A percentile compares a stretch with the other conserved stretches of the same genome.
Evolutionary conservation across 2,329 filamentous ascomycete genomes (phyloP).

Genomic region (Aspergillus viridinutans): DNA sequence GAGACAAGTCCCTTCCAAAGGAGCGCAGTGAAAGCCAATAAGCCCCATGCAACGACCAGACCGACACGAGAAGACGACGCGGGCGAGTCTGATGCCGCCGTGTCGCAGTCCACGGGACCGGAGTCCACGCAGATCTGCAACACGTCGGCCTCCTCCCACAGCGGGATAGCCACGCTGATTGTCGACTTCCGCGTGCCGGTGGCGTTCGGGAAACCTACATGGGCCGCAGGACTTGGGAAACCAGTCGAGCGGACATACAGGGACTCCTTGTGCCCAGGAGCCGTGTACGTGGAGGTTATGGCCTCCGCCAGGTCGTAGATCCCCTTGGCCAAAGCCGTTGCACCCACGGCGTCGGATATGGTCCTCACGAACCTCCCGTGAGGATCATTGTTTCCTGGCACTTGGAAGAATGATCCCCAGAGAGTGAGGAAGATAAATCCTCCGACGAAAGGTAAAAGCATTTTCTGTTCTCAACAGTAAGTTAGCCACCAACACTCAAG

Average conservation of each 20-base stretch:
- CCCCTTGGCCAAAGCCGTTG: slow-evolving; percentile 11
- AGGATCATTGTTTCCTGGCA: slow-evolving; percentile 18
- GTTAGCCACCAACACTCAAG: not conserved
- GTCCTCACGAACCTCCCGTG: slow-evolving; percentile 14
- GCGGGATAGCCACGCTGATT: slow-evolving; percentile 7
- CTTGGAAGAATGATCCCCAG: slow-evolving; percentile 20
- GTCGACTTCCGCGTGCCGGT: not conserved
- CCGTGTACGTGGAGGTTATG: not conserved
- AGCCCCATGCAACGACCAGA: slow-evolving; percentile 1
- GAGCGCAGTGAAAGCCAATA: slow-evolving; percentile 5
- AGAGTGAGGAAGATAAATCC: slow-evolving; percentile 19
- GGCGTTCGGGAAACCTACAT: not conserved
- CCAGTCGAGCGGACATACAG: slow-evolving; percentile 3
- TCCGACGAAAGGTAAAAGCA: slow-evolving; percentile 20
- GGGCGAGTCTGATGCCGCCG: slow-evolving; percentile 6
- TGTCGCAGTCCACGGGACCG: not conserved
- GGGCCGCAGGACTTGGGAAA: slow-evolving; percentile 1
- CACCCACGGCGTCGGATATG: slow-evolving; percentile 11
- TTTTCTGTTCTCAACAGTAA: slow-evolving; percentile 4
- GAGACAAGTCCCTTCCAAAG: slow-evolving; percentile 6
- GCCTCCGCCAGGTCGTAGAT: slow-evolving; percentile 13
- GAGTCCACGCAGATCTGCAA: not conserved
- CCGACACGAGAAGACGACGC: not conserved
- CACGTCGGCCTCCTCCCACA: slow-evolving; percentile 8
- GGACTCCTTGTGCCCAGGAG: slow-evolving; percentile 4